A percentile compares a stretch with the other conserved stretches of the same genome.
Conservation (phyloP, 768 basidiomycete species). For the Symmetrospora coprosmae region DNA sequence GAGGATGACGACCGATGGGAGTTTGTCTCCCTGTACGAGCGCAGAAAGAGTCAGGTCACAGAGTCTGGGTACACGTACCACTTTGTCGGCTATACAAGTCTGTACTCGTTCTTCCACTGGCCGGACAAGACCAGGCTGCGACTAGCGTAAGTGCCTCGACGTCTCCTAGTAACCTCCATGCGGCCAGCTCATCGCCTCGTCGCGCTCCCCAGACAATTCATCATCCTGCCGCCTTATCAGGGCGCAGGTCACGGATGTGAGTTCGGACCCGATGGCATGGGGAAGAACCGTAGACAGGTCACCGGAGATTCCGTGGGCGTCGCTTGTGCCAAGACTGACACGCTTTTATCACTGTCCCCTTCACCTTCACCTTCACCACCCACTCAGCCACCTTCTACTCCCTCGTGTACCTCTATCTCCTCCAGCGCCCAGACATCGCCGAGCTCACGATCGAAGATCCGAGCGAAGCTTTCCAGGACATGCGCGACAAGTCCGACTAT, state of each 20-base stretch:
- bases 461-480: slow-evolving; percentile 91
- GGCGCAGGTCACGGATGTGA: slow-evolving; percentile 76
- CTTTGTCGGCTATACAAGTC: slow-evolving; percentile 82
- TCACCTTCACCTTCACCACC: not conserved
- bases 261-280: slow-evolving; percentile 31
- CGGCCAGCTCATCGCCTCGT: not conserved
- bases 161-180: not conserved
- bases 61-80: slow-evolving; percentile 57
- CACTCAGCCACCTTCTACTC: slow-evolving; percentile 66
- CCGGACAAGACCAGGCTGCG: slow-evolving; percentile 78
- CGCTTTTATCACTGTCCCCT: not conserved
- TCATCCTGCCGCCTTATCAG: slow-evolving; percentile 82
- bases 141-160: slow-evolving; percentile 49
- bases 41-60: slow-evolving; percentile 50
- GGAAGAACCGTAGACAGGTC: not conserved
- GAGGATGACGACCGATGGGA: slow-evolving; percentile 92
- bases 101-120: slow-evolving; percentile 91
- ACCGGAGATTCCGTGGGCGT: no score
- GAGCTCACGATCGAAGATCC: slow-evolving; percentile 94
- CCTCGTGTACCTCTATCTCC: slow-evolving; percentile 64
- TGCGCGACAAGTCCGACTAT: slow-evolving; percentile 82
- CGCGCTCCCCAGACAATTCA: slow-evolving; percentile 87
- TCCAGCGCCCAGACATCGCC: slow-evolving; percentile 54
- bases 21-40: slow-evolving; percentile 79
- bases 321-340: no score